Base-by-base conservation (phyloP, 1,139 yeast genomes). In the Yamadazyma friedrichii region DNA sequence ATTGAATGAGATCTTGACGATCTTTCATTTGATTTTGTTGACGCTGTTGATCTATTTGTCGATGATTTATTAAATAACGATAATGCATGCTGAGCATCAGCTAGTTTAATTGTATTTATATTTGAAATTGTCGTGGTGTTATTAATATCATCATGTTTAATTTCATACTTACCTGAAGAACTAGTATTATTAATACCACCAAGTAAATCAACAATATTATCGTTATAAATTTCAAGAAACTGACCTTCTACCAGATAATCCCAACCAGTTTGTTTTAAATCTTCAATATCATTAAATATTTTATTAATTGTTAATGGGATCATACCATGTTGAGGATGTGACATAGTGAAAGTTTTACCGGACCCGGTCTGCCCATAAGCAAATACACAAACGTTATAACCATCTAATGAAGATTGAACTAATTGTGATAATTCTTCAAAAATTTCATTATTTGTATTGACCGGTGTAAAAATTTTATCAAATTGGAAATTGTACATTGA, bases 361-460 rank as follows among this genome's bases (percentile, higher is more conserved):
- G 97, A 89, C 0, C 98, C 98, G 0, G 98, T 93, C 63, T 93
- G 98, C 0, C 98, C 98, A 61, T 93, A 93, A 0, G 98, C 96
- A 67, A 93, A 89, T 1, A 93, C 89, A 59, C 97, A 89, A 3
- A 88, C 96, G 54, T 89, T 89, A 56, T 73, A 83, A 0, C 98
- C 98, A 64, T 93, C 96, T 25, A 93, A 62, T 0, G 95, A 87
- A 42, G 95, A 85, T 59, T 89, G 97, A 2, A 93, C 84, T 25
- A 91, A 64, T 58, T 91, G 96, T 1, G 95, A 83, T 1, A 91
- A 78, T 54, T 93, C 98, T 32, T 80, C 84, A 61, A 89, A 93
- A 0, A 94, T 78, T 24, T 77, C 82, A 2, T 55, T 54, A 57
- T 93, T 93, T 1, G 74, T 55, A 12, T 76, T 63, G 1, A 53